Base-by-base conservation (phyloP, 2,329 filamentous ascomycete species). In the Graphilbum ipis-grandicollis region DNA sequence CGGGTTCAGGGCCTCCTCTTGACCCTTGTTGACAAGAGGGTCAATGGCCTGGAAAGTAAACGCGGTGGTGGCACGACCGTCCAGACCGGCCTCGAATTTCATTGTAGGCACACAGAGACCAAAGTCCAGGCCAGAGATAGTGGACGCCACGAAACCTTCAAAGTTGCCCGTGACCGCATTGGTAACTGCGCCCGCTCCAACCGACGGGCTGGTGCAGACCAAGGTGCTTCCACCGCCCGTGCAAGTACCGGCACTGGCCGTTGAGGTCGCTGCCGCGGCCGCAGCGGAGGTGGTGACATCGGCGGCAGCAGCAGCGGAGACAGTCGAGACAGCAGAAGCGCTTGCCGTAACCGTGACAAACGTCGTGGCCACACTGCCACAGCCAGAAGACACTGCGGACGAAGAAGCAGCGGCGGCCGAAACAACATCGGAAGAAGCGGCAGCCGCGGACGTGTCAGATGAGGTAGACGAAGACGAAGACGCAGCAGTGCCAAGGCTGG, bases 21-120 rank as follows among this genome's bases (percentile, higher is more conserved):
- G 75, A 36, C 68, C 68, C 49, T 71, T 58, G 44, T 70, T 66
- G 40, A 77, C 66, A 15, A 68, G 56, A 9, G 69, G 57, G 50
- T 80, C 75, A 34, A 66, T 66, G 36, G 77, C 67, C 53, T 76
- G 71, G 67, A 80, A 81, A 35, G 75, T 78, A 55, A 67, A 72
- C 54, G 78, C 75, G 39, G 58, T 61, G 17, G 62, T 61, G 12
- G 62, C 56, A 39, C 73, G 70, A 29, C 65, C 66, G 56, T 62
- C 58, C 23, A 70, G 65, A 15, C 71, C 72, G 39, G 63, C 65
- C 43, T 68, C 60, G 51, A 70, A 72, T 51, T 73, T 66, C 46
- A 71, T 67, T n/a, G 65, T 70, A 3, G 68, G 68, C 28, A 58
- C 56, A 54, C 66, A 71, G 26, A 53, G 52, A 37, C 67, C 67